phyloP scores from a whole-genome alignment of 495 filamentous ascomycete species.

The Jackrogersella minutella region DNA sequence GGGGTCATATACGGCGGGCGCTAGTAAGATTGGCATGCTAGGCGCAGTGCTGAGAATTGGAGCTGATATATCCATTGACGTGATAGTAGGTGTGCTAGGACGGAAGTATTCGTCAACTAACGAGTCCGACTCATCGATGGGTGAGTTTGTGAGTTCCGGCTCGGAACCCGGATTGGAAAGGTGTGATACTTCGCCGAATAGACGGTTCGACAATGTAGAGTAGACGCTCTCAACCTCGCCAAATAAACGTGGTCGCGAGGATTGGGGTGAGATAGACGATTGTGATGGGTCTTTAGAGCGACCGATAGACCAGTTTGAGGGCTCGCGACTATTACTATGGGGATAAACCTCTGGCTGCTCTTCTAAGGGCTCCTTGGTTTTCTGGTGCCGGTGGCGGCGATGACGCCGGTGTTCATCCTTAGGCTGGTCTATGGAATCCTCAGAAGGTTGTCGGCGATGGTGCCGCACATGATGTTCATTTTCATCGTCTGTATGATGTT shows the following conservation, averaged over 20 bases:
- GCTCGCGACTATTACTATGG: constrained; percentile 22
- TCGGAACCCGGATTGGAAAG: constrained; percentile 36
- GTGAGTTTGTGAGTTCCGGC: constrained; percentile 43
- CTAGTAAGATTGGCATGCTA: constrained; percentile 51
- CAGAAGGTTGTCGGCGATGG: constrained; percentile 45
- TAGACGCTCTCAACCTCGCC: constrained; percentile 42
- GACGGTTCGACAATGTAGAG: constrained; percentile 39
- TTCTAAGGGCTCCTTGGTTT: constrained; percentile 27
- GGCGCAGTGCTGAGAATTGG: constrained; percentile 58
- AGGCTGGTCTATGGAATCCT: constrained; percentile 44
- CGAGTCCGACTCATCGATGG: constrained; percentile 52
- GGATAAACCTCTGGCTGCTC: constrained; percentile 16
- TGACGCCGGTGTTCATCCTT: constrained; percentile 39
- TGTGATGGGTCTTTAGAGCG: constrained; percentile 32
- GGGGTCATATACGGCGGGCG: constrained; percentile 57
- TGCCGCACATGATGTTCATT: constrained; percentile 31
- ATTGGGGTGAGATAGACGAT: constrained; percentile 31
- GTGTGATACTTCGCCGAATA: constrained; percentile 41
- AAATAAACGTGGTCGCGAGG: constrained; percentile 29
- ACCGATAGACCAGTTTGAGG: constrained; percentile 29
- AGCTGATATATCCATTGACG: constrained; percentile 51
- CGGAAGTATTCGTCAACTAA: constrained; percentile 51
- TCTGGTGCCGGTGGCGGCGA: constrained; percentile 36
- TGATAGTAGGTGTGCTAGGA: constrained; percentile 45
- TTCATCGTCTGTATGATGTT: constrained; percentile 38